Evolutionary conservation across 2,329 filamentous ascomycete species (phyloP), one percentile per base, ranked within the genome.

Genomic region (Fusarium citri): DNA sequence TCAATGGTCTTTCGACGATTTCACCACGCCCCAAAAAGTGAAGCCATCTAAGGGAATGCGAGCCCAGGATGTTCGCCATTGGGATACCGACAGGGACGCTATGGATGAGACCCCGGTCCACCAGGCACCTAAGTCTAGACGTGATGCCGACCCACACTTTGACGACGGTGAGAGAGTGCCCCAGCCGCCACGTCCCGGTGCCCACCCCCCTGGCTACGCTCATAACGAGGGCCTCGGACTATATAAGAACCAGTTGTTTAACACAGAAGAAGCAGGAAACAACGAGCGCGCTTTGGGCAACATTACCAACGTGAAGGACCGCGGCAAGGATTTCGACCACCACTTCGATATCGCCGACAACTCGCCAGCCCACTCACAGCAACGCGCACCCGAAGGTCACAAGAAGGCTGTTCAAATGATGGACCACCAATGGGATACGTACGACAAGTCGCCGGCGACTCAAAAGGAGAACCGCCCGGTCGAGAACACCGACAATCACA

Each of bases 1-100:
- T 69, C 91, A 93, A 67, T 98, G 95, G 94, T 89, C 89, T 50
- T 98, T 98, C 79, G 89, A 93, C 66, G 94, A 97, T 80, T 97
- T 97, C 74, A 83, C 84, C 18, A 97, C 94, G 1, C 95, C 95
- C 0, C 87, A 91, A 70, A 97, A 97, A 84, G 72, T 81, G 26
- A 84, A 88, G 49, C 85, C 87, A 7, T 82, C 85, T 47, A 92
- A 91, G 79, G 78, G 87, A 23, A 77, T 84, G 55, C 87, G 90
- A 64, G 83, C 86, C 41, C 88, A 94, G 76, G 90, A 96, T 66
- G 86, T 90, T 64, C 91, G 92, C 58, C 91, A 96, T 78, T 97
- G 93, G 89, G 91, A 91, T 72, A 89, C 91, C 49, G 91, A 94
- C 64, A 87, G 91, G 70, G 83, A 76, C 47, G 69, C 59, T 23